A percentile compares a stretch with the other conserved stretches of the same genome.
Conservation (phyloP, 768 basidiomycete species). For the Sporobolomyces pararoseus region DNA sequence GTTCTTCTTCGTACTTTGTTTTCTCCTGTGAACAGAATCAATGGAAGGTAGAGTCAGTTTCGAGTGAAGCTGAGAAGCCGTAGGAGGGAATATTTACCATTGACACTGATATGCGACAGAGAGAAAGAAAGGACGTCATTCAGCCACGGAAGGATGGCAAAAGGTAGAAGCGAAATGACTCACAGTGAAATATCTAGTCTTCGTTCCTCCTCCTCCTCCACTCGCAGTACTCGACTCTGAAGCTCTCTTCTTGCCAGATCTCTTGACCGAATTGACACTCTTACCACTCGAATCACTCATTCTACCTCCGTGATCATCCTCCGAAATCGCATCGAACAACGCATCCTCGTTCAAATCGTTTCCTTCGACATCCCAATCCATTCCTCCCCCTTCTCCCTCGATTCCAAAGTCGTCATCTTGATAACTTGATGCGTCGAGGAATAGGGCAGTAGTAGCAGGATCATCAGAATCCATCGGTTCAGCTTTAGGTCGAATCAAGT, state of each 20-base stretch:
- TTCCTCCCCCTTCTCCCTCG: neutral
- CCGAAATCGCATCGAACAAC: neutral
- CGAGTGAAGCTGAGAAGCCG: neutral
- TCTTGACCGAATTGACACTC: neutral
- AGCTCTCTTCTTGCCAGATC: neutral
- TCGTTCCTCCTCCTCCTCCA: neutral
- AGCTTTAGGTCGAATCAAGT: neutral
- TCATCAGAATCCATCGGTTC: neutral
- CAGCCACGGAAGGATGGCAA: neutral
- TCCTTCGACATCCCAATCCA: constrained; percentile 13
- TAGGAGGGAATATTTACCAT: neutral
- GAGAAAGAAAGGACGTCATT: no score
- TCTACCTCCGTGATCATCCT: no score
- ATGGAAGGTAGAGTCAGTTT: neutral
- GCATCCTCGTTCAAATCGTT: constrained; percentile 8
- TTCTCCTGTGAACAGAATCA: constrained; percentile 55
- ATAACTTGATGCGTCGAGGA: neutral
- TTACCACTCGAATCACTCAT: neutral
- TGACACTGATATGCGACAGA: constrained; percentile 2
- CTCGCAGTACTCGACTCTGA: neutral
- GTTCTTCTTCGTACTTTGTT: constrained; percentile 68
- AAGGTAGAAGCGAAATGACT: neutral
- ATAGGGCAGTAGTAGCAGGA: neutral
- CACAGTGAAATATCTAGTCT: constrained; percentile 2
- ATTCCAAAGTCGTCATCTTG: constrained; percentile 3